These are phyloP conservation scores for Begonia fuchsioides DNA, from an alignment of 306 rosid species.

Conservation along the genomic window DNA sequence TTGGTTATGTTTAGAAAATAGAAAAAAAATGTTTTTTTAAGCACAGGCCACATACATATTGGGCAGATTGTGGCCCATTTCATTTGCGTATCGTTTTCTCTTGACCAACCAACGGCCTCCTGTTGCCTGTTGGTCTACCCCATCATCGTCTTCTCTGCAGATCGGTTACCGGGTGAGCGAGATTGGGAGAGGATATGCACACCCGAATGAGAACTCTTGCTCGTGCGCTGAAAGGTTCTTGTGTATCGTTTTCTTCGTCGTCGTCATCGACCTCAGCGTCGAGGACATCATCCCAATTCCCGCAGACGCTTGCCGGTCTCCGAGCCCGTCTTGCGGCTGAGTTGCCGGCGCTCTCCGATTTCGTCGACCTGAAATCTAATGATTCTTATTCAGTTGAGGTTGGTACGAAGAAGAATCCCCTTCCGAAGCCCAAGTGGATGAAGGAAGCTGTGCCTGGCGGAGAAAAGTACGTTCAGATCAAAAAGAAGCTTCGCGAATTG, in stretches of 20 bases:
- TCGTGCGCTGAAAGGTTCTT: slow-evolving; percentile 26
- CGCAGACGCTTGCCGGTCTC: slow-evolving; percentile 57
- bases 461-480: slow-evolving; percentile 85
- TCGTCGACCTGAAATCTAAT: slow-evolving; percentile 29
- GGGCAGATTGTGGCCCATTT: too few relatives aligned
- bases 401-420: slow-evolving; percentile 95
- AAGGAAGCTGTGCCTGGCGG: slow-evolving; percentile 94
- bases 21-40: neutral
- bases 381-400: slow-evolving; percentile 73
- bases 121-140: neutral
- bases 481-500: slow-evolving; percentile 86
- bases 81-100: neutral
- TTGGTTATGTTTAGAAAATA: too few relatives aligned
- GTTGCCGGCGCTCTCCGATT: slow-evolving; percentile 39
- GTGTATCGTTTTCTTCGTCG: slow-evolving; percentile 42
- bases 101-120: slow-evolving; percentile 5
- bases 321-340: slow-evolving; percentile 71
- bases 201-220: slow-evolving; percentile 23
- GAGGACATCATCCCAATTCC: slow-evolving; percentile 24
- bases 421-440: slow-evolving; percentile 98
- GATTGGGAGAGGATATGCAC: slow-evolving; percentile 22
- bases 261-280: slow-evolving; percentile 17
- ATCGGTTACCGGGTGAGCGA: neutral
- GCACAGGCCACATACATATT: too few relatives aligned
- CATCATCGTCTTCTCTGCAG: neutral